A percentile compares a stretch with the other conserved stretches of the same genome.
phyloP scores from a whole-genome alignment of 164 flowering plant species.

The Piper longum region DNA sequence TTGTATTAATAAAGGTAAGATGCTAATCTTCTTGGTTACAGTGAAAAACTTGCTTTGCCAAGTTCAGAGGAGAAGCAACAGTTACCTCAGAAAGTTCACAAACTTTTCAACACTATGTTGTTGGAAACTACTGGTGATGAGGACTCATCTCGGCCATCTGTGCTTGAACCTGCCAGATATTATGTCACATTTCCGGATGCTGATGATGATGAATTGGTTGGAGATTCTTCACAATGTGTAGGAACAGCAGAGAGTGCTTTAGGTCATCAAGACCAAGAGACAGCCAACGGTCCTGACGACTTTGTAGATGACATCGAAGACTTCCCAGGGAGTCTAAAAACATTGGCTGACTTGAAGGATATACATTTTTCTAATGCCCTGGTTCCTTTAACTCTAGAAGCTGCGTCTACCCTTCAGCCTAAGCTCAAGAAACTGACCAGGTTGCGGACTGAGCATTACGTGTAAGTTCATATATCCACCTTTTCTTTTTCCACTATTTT shows the following conservation, averaged over 20 bases:
- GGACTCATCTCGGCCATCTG: background rate
- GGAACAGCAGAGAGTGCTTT: background rate
- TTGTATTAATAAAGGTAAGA: background rate
- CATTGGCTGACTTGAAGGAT: slow-evolving; percentile 59
- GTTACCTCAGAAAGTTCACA: slow-evolving; percentile 17
- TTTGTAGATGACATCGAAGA: slow-evolving; percentile 56
- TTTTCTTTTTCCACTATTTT: background rate
- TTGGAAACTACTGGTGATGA: background rate
- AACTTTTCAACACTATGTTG: background rate
- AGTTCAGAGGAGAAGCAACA: slow-evolving; percentile 67
- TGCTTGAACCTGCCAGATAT: background rate
- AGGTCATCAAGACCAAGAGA: background rate
- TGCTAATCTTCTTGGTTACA: slow-evolving; percentile 9
- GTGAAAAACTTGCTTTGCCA: slow-evolving; percentile 83
- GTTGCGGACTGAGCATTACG: slow-evolving; percentile 53
- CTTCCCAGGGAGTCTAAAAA: slow-evolving; percentile 49
- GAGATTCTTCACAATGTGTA: background rate
- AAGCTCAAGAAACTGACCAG: slow-evolving; percentile 41
- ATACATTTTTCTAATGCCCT: slow-evolving; percentile 64
- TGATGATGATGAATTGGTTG: slow-evolving; percentile 40
- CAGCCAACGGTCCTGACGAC: slow-evolving; percentile 51
- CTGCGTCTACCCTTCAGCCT: slow-evolving; percentile 40
- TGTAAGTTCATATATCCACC: slow-evolving; percentile 12
- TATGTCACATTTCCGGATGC: slow-evolving; percentile 23
- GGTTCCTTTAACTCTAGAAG: slow-evolving; percentile 34